phyloP scores from a whole-genome alignment of 2,329 filamentous ascomycete genomes.

The Neocucurbitaria cava region DNA sequence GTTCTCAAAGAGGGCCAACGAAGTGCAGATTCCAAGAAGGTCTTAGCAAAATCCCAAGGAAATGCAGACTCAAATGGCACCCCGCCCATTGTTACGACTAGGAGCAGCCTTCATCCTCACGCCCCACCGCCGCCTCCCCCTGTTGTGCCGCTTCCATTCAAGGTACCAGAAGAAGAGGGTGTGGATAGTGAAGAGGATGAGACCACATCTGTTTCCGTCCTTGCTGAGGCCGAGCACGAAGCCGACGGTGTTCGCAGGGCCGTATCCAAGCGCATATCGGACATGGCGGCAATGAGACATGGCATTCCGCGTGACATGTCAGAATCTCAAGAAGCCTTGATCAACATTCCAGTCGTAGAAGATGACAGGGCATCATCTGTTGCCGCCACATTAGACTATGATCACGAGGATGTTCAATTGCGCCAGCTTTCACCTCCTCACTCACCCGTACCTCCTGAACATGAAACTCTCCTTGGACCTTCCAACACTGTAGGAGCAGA shows the following conservation, averaged over 20 bases:
- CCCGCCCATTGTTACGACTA: slow-evolving; percentile 5
- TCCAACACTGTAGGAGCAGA: not conserved
- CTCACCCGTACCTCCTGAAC: slow-evolving; percentile 31
- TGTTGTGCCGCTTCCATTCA: slow-evolving; percentile 72
- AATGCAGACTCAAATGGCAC: not conserved
- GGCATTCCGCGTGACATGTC: slow-evolving; percentile 23
- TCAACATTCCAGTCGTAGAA: slow-evolving; percentile 42
- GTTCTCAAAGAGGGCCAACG: slow-evolving; percentile 7
- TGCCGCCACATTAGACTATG: slow-evolving; percentile 66
- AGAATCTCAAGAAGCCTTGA: slow-evolving; percentile 47
- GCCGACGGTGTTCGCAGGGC: slow-evolving; percentile 23
- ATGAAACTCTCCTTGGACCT: slow-evolving; percentile 1
- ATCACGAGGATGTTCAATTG: slow-evolving; percentile 52
- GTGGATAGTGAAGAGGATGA: slow-evolving; percentile 57
- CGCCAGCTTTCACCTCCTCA: slow-evolving; percentile 36
- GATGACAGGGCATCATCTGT: slow-evolving; percentile 57
- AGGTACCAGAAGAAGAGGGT: slow-evolving; percentile 59
- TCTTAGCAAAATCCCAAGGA: slow-evolving; percentile 9
- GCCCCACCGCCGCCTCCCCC: slow-evolving; percentile 57
- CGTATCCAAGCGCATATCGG: slow-evolving; percentile 47
- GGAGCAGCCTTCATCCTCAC: slow-evolving; percentile 30
- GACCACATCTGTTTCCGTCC: slow-evolving; percentile 65
- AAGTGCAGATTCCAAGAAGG: slow-evolving; percentile 1
- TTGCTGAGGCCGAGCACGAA: slow-evolving; percentile 33
- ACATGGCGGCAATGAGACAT: slow-evolving; percentile 38